Base-by-base conservation (phyloP, 768 basidiomycete species). In the Astraeus odoratus region DNA sequence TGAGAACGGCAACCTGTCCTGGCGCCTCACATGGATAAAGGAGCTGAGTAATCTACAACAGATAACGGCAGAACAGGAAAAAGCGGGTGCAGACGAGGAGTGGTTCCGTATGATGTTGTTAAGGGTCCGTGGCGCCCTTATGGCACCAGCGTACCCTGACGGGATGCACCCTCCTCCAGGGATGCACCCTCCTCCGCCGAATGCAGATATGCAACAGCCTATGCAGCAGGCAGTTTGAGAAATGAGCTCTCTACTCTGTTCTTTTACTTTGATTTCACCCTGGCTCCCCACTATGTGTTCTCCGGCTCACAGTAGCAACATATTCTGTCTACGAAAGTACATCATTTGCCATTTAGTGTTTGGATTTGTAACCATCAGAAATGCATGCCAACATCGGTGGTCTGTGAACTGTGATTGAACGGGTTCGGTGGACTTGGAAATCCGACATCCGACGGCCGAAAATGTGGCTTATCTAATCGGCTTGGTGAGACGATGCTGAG, bases 41-140 rank as follows among this genome's bases (percentile, higher is more conserved):
- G 89, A 92, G 65, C 74, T 92, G 39, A 74, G 74, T 8, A 78
- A 78, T 57, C 67, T 92, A 46, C 81, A 84, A 56, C 80, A 83
- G 51, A 67, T 88, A n/a, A 84, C 89, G 0, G 73, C 66, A 8
- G 83, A 90, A 54, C 88, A 90, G 57, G 86, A 91, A 59, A 89
- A 88, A 65, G 78, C 79, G 16, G 83, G 83, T 24, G 82, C 76
- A 3, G 86, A 86, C 41, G 80, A 78, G 36, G 88, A 91, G 50
- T 92, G 88, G 88, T 92, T 81, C 55, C 70, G 83, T 51, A 82
- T 86, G 77, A 90, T 91, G 86, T 58, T 89, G 8, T 72, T 86
- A 57, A 78, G 85, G n/a, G 79, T 90, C 34, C 72, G 88, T 44
- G 74, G 73, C 35, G 83, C 83, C 15, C 69, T 89, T 51, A 78